A percentile compares a stretch with the other conserved stretches of the same genome.
phyloP scores from a whole-genome alignment of 139 green algal species.

The Picochlorum costavermella region DNA sequence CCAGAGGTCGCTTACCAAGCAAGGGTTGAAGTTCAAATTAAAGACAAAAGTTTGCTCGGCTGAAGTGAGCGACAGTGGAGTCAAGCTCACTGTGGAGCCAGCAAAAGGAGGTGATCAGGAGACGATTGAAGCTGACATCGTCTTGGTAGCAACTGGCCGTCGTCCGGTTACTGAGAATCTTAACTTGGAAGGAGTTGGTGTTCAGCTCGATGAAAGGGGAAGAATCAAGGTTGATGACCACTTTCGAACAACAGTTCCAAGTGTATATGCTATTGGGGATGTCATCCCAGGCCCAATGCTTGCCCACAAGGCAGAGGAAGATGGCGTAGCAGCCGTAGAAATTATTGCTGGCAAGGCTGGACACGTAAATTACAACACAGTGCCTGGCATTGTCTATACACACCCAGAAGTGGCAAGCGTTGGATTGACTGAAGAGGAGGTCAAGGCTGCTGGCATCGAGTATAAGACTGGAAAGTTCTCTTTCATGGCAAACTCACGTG shows the following conservation, averaged over 20 bases:
- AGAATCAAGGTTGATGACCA: slow-evolving; percentile 69
- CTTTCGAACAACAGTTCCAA: slow-evolving; percentile 54
- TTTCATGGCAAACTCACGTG: slow-evolving; percentile 95
- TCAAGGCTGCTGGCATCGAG: slow-evolving; percentile 56
- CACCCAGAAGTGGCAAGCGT: slow-evolving; percentile 81
- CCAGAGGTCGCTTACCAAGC: slow-evolving; percentile 87
- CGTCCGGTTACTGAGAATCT: slow-evolving; percentile 64
- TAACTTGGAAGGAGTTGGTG: slow-evolving; percentile 77
- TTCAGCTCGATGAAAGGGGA: slow-evolving; percentile 68
- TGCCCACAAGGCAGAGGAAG: slow-evolving; percentile 99
- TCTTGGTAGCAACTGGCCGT: slow-evolving; percentile 86
- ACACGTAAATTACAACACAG: slow-evolving; percentile 96
- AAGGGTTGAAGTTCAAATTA: slow-evolving; percentile 97
- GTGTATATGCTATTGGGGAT: slow-evolving; percentile 91
- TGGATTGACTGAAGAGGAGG: slow-evolving; percentile 76
- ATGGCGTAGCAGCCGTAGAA: slow-evolving; percentile 93
- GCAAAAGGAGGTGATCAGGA: slow-evolving; percentile 61
- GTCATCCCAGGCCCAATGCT: slow-evolving; percentile 92
- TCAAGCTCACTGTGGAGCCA: slow-evolving; percentile 57
- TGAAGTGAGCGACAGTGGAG: slow-evolving; percentile 36
- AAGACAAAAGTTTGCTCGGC: slow-evolving; percentile 72
- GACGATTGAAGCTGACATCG: slow-evolving; percentile 74
- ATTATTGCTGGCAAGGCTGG: slow-evolving; percentile 80
- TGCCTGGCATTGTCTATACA: slow-evolving; percentile 98
- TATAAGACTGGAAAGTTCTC: slow-evolving; percentile 92